Evolutionary conservation across 768 basidiomycete genomes (phyloP), one percentile per base, ranked within the genome.

Genomic region (Pleurotus platypus): DNA sequence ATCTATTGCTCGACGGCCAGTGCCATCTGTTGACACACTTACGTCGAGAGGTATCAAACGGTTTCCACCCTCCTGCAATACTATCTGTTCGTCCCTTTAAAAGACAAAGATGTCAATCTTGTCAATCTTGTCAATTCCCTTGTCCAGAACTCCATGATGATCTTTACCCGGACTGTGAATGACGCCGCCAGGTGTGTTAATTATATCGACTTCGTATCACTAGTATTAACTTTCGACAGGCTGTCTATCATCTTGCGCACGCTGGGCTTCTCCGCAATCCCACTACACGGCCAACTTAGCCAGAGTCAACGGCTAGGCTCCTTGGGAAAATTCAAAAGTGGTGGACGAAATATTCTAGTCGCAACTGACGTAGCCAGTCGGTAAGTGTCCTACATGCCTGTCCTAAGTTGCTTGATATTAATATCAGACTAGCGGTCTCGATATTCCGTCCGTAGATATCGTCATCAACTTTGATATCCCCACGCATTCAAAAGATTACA

Each of bases 391-490:
- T 38, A 48, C 20, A 26, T 56, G 26, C 35, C 4, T 45, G n/a
- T 11, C 38, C 20, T n/a, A n/a, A 39, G 22, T 30, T 22, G 43
- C 12, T 45, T 60, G 26, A 46, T 30, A 57, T 43, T 39, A 48
- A 27, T 15, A 15, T 24, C n/a, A 45, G 15, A 45, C 49, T 63
- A 91, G 94, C 63, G 96, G 96, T 66, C 78, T 99, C 45, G 96
- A 99, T 72, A 94, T 99, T 58, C 94, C 95, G 9, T 84, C 89
- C 24, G 97, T 99, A 39, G 97, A 99, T 67, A 77, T 95, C 37
- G 95, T 99, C 57, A 92, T 99, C 72, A 99, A 99, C 73, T 99
- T 92, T 70, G 95, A 97, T 70, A 89, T 98, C 61, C 97, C 97
- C 1, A 92, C 92, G 1, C 92, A 98, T 69, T 98, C 95, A 13